Evolutionary conservation across 2,329 filamentous ascomycete genomes (phyloP).

Genomic region (Microdochium bolleyi): DNA sequence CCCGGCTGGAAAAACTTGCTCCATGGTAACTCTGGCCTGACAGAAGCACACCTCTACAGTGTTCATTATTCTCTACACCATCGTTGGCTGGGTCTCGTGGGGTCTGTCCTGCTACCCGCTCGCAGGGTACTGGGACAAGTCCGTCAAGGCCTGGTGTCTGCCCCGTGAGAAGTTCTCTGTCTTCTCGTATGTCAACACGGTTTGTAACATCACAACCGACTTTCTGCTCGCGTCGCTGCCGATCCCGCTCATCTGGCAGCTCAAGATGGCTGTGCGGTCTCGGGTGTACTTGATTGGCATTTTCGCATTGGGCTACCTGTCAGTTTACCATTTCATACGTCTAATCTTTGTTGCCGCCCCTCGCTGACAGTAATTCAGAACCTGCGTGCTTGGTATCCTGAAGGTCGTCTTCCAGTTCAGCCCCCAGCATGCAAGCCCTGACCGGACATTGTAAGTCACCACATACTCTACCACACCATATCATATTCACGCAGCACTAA

Average conservation of each 20-base stretch:
- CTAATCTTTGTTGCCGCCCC: neutral
- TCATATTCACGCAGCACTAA: no score
- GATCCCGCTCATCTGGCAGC: neutral
- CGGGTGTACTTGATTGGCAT: neutral
- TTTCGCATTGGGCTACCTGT: neutral
- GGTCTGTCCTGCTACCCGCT: slow-evolving; percentile 10
- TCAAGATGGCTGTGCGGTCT: neutral
- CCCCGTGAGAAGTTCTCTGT: slow-evolving; percentile 2
- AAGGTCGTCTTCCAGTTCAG: slow-evolving; percentile 28
- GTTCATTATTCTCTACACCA: slow-evolving; percentile 9
- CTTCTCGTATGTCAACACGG: neutral
- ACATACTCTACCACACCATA: neutral
- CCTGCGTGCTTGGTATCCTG: slow-evolving; percentile 28
- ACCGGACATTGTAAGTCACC: slow-evolving; percentile 21
- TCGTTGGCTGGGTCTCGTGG: slow-evolving; percentile 9
- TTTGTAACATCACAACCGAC: neutral
- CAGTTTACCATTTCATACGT: neutral
- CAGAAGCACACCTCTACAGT: neutral
- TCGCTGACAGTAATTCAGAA: no score
- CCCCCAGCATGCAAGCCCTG: slow-evolving; percentile 16
- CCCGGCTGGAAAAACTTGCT: neutral
- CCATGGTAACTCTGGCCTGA: neutral
- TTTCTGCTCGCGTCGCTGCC: neutral
- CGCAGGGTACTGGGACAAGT: slow-evolving; percentile 9
- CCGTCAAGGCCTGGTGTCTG: slow-evolving; percentile 5